Base-by-base conservation (phyloP, 2,329 filamentous ascomycete species). In the Lasiodiplodia theobromae region DNA sequence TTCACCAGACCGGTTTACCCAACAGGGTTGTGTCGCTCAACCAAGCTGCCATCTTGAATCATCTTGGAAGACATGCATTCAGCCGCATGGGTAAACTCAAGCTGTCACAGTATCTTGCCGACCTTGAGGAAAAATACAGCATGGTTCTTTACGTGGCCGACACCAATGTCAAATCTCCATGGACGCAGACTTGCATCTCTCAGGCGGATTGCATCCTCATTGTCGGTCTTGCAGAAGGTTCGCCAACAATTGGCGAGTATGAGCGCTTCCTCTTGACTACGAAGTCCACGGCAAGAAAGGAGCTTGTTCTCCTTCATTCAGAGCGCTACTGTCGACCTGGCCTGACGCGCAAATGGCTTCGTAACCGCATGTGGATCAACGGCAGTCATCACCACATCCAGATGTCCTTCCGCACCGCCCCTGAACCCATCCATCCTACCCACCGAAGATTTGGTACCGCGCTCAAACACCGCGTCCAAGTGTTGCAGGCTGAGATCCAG, bases 71-170 rank as follows among this genome's bases (percentile, higher is more conserved):
- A 71, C 94, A 99, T 79, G 96, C 96, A 0, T 99, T 99, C 78
- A 98, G 92, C 80, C 92, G 91, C 73, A 98, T 99, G 91, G 96
- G 96, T 6, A 98, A 97, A 80, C 84, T 99, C 34, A 97, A 97
- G 80, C 84, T 99, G 7, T 93, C 95, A 1, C 95, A 99, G 73
- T 99, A 99, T 76, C 86, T 99, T 62, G 96, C 96, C 2, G 96
- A 99, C 75, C 85, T 99, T 12, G 96, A 99, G 80, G 96, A 99
- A 80, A 97, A 97, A 78, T 98, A 97, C 74, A 94, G 95, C 0
- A 88, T 99, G 73, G 94, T 99, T 1, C 85, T 99, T 8, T 99
- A 99, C 76, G 91, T 99, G 69, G 96, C 95, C 64, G 96, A 99
- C 79, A 99, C 96, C 4, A 97, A 90, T 70, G 96, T 98, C 74